These are phyloP conservation scores for Lobosporangium transversale DNA, from an alignment of 192 early-diverging fungal species.

Conservation along the genomic window DNA sequence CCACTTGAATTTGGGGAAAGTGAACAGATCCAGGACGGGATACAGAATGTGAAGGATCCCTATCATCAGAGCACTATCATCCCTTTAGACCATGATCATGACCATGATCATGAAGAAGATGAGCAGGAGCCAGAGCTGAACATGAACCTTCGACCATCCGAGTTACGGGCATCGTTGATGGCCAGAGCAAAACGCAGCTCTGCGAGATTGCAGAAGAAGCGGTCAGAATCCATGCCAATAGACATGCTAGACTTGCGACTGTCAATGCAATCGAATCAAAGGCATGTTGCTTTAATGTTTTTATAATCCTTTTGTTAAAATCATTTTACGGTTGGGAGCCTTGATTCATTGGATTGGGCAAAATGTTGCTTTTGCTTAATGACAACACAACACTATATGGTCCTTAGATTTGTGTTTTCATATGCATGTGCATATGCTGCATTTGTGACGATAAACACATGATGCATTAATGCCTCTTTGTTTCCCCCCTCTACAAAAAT, in stretches of 20 bases:
- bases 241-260: slow-evolving; percentile 27
- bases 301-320: too few species aligned
- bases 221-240: slow-evolving; percentile 22
- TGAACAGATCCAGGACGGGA: slow-evolving; percentile 16
- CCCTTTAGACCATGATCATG: too few species aligned
- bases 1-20: slow-evolving; percentile 28
- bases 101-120: slow-evolving; percentile 6
- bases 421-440: too few species aligned
- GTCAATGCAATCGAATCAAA: slow-evolving; percentile 33
- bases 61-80: too few species aligned
- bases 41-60: too few species aligned
- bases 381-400: too few species aligned
- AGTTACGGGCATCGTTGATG: slow-evolving; percentile 41
- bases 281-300: too few species aligned
- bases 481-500: too few species aligned
- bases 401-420: too few species aligned
- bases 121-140: slow-evolving; percentile 31
- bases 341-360: background rate
- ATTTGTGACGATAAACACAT: too few species aligned
- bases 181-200: slow-evolving; percentile 23
- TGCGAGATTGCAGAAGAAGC: slow-evolving; percentile 6
- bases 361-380: too few species aligned
- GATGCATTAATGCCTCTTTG: too few species aligned
- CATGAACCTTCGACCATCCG: slow-evolving; percentile 31
- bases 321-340: background rate